Conservation (phyloP, 352 stramenopile species). For the Thalassiosira exigua region DNA sequence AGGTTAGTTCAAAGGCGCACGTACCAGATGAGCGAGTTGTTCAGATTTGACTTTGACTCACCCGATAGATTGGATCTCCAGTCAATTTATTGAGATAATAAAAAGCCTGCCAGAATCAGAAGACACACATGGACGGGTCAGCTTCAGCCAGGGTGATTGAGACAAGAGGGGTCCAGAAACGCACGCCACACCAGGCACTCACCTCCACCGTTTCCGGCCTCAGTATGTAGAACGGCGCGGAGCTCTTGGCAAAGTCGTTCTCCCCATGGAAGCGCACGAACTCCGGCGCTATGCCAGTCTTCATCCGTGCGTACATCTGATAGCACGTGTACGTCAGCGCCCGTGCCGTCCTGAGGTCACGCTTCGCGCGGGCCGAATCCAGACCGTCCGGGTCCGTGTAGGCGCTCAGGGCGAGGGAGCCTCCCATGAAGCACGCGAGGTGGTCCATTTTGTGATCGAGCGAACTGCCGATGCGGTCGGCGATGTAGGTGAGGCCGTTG, state of each 20-base stretch:
- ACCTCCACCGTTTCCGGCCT: conserved; percentile 93
- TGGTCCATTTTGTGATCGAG: conserved; percentile 90
- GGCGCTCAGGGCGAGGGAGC: conserved; percentile 88
- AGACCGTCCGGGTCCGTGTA: conserved; percentile 61
- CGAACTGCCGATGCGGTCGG: conserved; percentile 16
- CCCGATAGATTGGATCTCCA: too few species aligned
- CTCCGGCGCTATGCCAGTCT: conserved; percentile 91
- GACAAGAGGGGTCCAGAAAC: too few species aligned
- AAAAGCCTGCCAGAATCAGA: too few species aligned
- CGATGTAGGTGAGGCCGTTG: conserved; percentile 41
- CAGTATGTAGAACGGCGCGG: conserved; percentile 75
- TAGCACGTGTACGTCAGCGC: conserved; percentile 71
- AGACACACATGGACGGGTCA: conserved; percentile 93
- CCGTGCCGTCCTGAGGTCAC: conserved; percentile 83
- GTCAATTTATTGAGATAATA: too few species aligned
- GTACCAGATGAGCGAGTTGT: too few species aligned
- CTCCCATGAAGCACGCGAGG: conserved; percentile 90
- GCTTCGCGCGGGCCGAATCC: conserved; percentile 79
- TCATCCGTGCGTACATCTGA: conserved; percentile 91
- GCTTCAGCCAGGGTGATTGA: too few species aligned
- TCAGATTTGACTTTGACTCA: too few species aligned
- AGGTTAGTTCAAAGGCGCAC: too few species aligned
- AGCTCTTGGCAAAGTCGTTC: conserved; percentile 54
- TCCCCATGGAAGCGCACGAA: conserved; percentile 86
- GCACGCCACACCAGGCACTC: too few species aligned